A percentile compares a stretch with the other conserved stretches of the same genome.
These are phyloP conservation scores for Cicer bijugum DNA, from an alignment of 306 rosid species.

Conservation along the genomic window DNA sequence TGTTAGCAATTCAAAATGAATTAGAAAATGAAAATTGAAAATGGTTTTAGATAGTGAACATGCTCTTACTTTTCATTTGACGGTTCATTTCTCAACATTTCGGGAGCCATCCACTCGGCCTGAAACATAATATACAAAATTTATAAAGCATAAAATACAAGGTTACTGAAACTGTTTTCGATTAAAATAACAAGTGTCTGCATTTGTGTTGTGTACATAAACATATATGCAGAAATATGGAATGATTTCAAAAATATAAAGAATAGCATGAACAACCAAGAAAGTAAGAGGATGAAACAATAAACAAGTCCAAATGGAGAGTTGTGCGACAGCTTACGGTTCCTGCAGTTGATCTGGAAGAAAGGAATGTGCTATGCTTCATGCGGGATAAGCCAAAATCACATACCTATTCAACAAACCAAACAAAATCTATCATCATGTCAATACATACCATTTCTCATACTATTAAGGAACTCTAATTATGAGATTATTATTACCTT, in stretches of 20 bases:
- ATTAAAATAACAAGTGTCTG: background rate
- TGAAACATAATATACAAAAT: slow-evolving; percentile 50
- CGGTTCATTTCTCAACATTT: slow-evolving; percentile 94
- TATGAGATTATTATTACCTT: slow-evolving; percentile 59
- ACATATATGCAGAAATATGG: background rate
- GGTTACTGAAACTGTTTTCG: background rate
- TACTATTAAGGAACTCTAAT: slow-evolving; percentile 14
- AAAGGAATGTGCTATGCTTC: slow-evolving; percentile 90
- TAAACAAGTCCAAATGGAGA: slow-evolving; percentile 7
- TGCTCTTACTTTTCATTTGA: slow-evolving; percentile 79
- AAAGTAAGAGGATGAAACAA: slow-evolving; percentile 30
- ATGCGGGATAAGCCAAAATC: slow-evolving; percentile 92
- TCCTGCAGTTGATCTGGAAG: slow-evolving; percentile 96
- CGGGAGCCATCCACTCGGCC: slow-evolving; percentile 99
- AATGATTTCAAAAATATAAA: background rate
- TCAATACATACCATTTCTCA: slow-evolving; percentile 40
- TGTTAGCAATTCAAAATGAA: background rate
- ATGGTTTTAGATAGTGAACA: background rate
- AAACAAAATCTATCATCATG: slow-evolving; percentile 3
- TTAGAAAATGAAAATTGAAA: background rate
- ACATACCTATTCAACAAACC: slow-evolving; percentile 65
- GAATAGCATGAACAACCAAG: slow-evolving; percentile 4
- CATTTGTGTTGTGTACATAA: background rate
- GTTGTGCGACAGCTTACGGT: slow-evolving; percentile 61
- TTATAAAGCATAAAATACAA: background rate